Evolutionary conservation across 805 yeast genomes (phyloP), one percentile per base, ranked within the genome.

Genomic region (Yarrowia sp.): DNA sequence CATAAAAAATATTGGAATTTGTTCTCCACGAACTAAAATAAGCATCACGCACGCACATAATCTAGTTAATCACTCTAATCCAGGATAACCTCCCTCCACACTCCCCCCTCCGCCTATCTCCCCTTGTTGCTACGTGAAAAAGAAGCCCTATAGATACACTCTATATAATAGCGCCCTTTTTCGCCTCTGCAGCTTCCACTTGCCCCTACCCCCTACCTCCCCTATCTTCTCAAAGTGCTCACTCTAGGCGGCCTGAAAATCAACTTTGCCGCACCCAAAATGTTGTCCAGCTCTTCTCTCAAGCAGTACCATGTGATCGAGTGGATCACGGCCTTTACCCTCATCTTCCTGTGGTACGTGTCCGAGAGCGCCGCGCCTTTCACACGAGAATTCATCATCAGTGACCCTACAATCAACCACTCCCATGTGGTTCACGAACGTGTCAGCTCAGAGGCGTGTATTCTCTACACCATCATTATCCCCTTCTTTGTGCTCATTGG

Each of bases 401-500:
- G 48, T 16, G 67, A 63, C 56, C 67, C 67, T 15, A 63, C 67
- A 46, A 63, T 63, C 56, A 49, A 49, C 67, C 67, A 63, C 26
- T 26, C 67, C 10, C 55, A 48, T 38, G 67, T 49, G n/a, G 16
- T 14, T 8, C 40, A 22, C n/a, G 67, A 63, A 26, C 22, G 56
- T 4, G 56, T 63, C 56, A 38, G 48, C 46, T 48, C 67, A 14
- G 55, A 40, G 55, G 67, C 55, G 19, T 49, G 55, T 48, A 48
- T 63, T 41, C 45, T 63, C 14, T 63, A 63, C 67, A 63, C 67
- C 22, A 49, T 63, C 38, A 26, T 63, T 40, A 38, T 63, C n/a
- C 67, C 67, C 48, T 63, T 63, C n/a, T 40, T 63, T n/a, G 55
- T 32, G n/a, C 67, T 63, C 9, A 50, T 67, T 32, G 69, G 75